Conservation (phyloP, 306 rosid genomes). For the Myrica gale region DNA sequence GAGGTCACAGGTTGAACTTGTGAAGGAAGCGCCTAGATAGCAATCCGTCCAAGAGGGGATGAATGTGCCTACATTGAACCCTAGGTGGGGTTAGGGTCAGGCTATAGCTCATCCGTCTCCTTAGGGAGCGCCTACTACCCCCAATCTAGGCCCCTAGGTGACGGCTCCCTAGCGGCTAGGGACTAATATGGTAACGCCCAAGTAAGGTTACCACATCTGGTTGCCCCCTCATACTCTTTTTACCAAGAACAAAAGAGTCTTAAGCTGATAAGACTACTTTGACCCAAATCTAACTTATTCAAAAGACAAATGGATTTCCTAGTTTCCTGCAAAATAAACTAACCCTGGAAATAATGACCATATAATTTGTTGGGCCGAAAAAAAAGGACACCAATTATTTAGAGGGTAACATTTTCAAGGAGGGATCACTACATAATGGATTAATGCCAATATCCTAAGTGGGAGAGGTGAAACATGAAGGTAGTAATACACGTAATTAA, state of each 20-base stretch:
- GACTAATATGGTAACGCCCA: no score
- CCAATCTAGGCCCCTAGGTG: no score
- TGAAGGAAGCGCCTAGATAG: no score
- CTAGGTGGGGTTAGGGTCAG: no score
- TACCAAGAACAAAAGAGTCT: background rate
- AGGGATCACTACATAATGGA: background rate
- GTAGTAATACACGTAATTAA: background rate
- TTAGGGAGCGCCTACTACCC: no score
- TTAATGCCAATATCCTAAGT: background rate
- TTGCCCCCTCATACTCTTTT: no score
- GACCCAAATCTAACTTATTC: background rate
- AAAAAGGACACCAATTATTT: background rate
- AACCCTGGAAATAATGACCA: background rate
- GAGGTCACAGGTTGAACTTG: no score
- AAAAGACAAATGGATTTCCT: background rate
- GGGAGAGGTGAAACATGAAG: background rate
- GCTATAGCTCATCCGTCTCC: no score
- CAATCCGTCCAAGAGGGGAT: no score
- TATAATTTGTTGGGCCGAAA: background rate
- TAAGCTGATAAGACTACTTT: slow-evolving; percentile 8
- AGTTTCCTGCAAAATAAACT: background rate
- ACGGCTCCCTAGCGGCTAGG: no score
- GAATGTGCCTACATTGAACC: no score
- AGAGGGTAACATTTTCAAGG: background rate
- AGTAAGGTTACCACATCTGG: no score